Base-by-base conservation (phyloP, 768 basidiomycete species). In the Neoboletus magnificus region DNA sequence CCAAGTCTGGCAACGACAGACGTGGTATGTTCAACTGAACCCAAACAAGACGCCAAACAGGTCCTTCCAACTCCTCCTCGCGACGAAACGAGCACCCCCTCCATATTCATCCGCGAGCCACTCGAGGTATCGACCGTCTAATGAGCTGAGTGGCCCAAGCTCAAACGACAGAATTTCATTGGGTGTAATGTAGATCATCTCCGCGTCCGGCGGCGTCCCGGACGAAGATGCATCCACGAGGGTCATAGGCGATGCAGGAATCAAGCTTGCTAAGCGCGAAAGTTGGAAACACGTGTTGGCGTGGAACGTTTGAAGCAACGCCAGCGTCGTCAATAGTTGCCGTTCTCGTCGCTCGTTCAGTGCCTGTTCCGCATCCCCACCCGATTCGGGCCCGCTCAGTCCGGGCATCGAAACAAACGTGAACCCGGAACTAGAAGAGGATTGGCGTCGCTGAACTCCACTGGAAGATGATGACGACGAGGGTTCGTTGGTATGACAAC, bases 51-150 rank as follows among this genome's bases (percentile, higher is more conserved):
- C 69, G 3, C 76, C 70, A 4, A 79, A 60, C 5, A 82, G 54
- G 57, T 81, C 80, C 52, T 74, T 73, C 80, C 80, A 81, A 3
- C 78, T 74, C 18, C 77, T 66, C 56, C 69, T 73, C 39, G 80
- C 77, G 29, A 72, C 66, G 30, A 79, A 68, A 49, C 62, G 64
- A 9, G 61, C 58, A 0, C 79, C 77, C 2, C 76, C 76, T 4
- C 78, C 83, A 55, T 88, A 88, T 69, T 89, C 86, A 48, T 78
- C 77, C 1, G 77, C 81, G 18, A 93, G 73, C 88, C 89, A 92
- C 66, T 90, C 88, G 33, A 91, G 72, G 66, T 91, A 92, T 41
- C 75, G 76, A n/a, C 79, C 84, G 58, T 93, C 91, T 45, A 85
- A 65, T 5, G 76, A 72, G 63, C 90, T 93, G 55, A 90, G 71